Conservation (phyloP, 2,329 filamentous ascomycete genomes). For the Dothiorella sarmentorum region DNA sequence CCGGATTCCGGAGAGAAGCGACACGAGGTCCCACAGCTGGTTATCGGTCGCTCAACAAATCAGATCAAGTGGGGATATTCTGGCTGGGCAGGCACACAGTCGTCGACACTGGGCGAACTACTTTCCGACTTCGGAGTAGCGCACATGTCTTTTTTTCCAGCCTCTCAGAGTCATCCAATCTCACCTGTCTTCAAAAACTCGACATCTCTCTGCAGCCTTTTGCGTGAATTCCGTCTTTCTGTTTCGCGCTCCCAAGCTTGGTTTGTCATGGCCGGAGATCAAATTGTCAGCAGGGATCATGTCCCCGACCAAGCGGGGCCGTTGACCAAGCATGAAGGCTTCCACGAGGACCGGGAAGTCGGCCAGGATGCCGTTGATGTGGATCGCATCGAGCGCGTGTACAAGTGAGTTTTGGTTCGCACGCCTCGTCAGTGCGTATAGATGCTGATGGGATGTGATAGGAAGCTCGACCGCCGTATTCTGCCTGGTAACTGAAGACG, state of each 20-base stretch:
- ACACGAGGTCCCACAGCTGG: neutral
- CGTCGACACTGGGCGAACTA: neutral
- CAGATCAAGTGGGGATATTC: conserved; percentile 10
- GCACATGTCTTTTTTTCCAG: neutral
- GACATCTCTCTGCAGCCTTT: neutral
- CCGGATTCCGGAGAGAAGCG: too few relatives aligned
- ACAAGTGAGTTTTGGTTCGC: conserved; percentile 30
- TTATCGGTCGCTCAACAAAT: conserved; percentile 15
- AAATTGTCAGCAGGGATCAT: neutral
- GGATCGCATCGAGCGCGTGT: conserved; percentile 36
- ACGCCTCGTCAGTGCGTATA: too few relatives aligned
- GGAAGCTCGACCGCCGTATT: conserved; percentile 58
- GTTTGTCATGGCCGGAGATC: neutral
- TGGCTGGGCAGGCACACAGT: neutral
- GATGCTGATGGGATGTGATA: conserved; percentile 23
- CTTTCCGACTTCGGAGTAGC: conserved; percentile 18
- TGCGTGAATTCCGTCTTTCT: neutral
- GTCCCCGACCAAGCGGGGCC: conserved; percentile 15
- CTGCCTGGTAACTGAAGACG: conserved; percentile 43
- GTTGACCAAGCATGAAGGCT: conserved; percentile 26
- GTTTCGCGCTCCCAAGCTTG: neutral
- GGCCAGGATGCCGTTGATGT: conserved; percentile 30
- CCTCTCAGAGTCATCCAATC: neutral
- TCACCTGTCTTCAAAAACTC: neutral
- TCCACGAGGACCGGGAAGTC: conserved; percentile 33